A percentile compares a stretch with the other conserved stretches of the same genome.
Evolutionary conservation across 345 rosid genomes (phyloP).

Genomic region (Xanthoceras sorbifolium): DNA sequence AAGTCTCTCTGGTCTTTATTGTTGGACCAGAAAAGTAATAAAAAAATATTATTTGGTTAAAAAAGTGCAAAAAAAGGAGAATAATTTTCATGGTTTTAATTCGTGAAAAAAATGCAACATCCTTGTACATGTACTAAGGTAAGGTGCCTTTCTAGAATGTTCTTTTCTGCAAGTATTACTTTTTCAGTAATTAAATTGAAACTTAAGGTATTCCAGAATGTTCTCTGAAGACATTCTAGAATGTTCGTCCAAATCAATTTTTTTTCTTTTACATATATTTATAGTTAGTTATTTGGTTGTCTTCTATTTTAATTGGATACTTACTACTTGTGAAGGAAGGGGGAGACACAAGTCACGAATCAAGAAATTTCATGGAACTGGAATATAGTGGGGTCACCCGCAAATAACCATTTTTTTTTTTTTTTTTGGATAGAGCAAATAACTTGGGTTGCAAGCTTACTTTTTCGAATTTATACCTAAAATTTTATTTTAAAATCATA

Average conservation of each 20-base stretch:
- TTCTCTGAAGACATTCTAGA: neutral
- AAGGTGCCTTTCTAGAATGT: neutral
- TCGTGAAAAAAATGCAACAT: too few relatives aligned
- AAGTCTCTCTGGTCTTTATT: conserved; percentile 18
- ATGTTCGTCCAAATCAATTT: neutral
- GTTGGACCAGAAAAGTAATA: too few relatives aligned
- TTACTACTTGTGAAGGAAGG: neutral
- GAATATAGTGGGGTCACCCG: neutral
- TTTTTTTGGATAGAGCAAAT: too few relatives aligned
- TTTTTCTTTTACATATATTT: too few relatives aligned
- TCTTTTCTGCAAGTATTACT: neutral
- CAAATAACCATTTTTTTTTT: too few relatives aligned
- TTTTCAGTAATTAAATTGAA: neutral
- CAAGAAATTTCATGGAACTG: neutral
- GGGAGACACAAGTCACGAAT: neutral
- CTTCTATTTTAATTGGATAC: neutral
- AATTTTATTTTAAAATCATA: too few relatives aligned
- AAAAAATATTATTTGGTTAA: neutral
- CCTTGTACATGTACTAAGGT: too few relatives aligned
- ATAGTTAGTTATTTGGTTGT: neutral
- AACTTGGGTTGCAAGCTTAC: too few relatives aligned
- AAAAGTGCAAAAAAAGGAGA: neutral
- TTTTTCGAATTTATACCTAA: too few relatives aligned
- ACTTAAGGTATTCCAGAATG: neutral
- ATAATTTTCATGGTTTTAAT: neutral